Percentiles rank a stretch among this genome's conserved stretches.
These are phyloP conservation scores for Sarocladiaceae sp. DNA, from an alignment of 2,329 filamentous ascomycete species.

Conservation along the genomic window DNA sequence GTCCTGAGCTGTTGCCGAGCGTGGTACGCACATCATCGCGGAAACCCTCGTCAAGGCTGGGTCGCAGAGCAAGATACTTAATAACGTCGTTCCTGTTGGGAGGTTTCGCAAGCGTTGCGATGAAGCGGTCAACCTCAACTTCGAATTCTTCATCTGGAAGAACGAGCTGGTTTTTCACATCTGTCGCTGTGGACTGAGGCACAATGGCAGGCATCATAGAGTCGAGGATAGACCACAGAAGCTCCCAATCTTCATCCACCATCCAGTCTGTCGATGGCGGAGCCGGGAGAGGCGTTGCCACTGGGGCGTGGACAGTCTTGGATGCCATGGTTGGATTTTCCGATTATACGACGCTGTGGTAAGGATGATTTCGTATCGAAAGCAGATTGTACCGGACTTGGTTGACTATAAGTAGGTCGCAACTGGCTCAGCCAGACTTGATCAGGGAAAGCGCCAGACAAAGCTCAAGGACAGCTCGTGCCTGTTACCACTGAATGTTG, in stretches of 20 bases:
- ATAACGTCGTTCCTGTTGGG: slow-evolving; percentile 40
- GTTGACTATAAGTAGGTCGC: too few relatives aligned
- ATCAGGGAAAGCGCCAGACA: too few relatives aligned
- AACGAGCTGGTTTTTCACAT: slow-evolving; percentile 29
- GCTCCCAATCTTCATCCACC: slow-evolving; percentile 47
- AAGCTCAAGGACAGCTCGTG: too few relatives aligned
- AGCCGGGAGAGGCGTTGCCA: slow-evolving; percentile 19
- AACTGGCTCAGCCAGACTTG: too few relatives aligned
- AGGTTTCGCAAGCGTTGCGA: slow-evolving; percentile 29
- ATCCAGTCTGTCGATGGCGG: slow-evolving; percentile 33
- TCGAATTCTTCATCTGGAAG: slow-evolving; percentile 49
- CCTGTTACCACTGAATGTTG: too few relatives aligned
- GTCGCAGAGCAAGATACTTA: slow-evolving; percentile 49
- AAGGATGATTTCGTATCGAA: too few relatives aligned
- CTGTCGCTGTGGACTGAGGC: slow-evolving; percentile 29
- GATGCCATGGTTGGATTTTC: background rate
- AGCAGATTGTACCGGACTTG: too few relatives aligned
- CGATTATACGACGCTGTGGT: too few relatives aligned
- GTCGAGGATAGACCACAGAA: slow-evolving; percentile 50
- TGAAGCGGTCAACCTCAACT: slow-evolving; percentile 34
- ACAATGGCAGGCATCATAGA: slow-evolving; percentile 58
- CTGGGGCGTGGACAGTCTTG: slow-evolving; percentile 9
- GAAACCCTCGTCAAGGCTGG: slow-evolving; percentile 49
- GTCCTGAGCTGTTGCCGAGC: slow-evolving; percentile 31
- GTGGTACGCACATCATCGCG: slow-evolving; percentile 41